phyloP scores from a whole-genome alignment of 2,329 filamentous ascomycete species.

The Exophiala viscosa region DNA sequence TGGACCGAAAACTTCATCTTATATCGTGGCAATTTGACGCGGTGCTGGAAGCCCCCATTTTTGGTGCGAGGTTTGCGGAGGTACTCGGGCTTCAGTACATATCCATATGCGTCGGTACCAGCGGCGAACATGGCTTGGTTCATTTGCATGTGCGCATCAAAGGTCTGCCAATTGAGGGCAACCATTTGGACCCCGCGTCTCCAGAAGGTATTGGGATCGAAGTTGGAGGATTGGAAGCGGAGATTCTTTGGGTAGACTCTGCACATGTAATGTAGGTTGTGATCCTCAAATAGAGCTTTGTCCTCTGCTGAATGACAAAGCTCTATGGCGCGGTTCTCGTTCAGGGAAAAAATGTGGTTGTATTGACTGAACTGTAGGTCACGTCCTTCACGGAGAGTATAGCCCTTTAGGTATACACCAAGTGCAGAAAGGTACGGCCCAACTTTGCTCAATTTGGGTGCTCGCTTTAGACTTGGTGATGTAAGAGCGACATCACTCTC shows the following conservation, averaged over 20 bases:
- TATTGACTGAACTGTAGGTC: conserved; percentile 74
- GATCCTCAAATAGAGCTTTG: conserved; percentile 75
- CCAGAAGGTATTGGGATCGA: conserved; percentile 92
- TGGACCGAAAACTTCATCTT: conserved; percentile 78
- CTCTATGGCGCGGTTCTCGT: conserved; percentile 80
- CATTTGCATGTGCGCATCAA: conserved; percentile 90
- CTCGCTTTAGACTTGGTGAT: conserved; percentile 56
- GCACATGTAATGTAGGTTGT: conserved; percentile 90
- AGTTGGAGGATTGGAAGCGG: conserved; percentile 84
- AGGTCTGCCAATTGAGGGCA: conserved; percentile 97
- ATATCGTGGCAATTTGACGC: conserved; percentile 37
- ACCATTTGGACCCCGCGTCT: conserved; percentile 95
- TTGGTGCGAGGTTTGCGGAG: conserved; percentile 52
- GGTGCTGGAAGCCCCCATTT: conserved; percentile 32
- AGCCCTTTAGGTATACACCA: conserved; percentile 70
- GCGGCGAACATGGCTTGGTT: conserved; percentile 98
- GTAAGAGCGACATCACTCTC: conserved; percentile 64
- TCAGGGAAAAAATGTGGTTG: conserved; percentile 95
- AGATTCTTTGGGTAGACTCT: conserved; percentile 85
- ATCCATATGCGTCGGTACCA: conserved; percentile 79
- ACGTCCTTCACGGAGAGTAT: conserved; percentile 82
- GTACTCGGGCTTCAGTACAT: conserved; percentile 87
- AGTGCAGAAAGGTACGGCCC: conserved; percentile 76
- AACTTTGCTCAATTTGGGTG: conserved; percentile 73
- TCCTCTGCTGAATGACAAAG: conserved; percentile 71